Evolutionary conservation across 805 yeast species (phyloP).

Genomic region (Cyberlindnera mississippiensis): DNA sequence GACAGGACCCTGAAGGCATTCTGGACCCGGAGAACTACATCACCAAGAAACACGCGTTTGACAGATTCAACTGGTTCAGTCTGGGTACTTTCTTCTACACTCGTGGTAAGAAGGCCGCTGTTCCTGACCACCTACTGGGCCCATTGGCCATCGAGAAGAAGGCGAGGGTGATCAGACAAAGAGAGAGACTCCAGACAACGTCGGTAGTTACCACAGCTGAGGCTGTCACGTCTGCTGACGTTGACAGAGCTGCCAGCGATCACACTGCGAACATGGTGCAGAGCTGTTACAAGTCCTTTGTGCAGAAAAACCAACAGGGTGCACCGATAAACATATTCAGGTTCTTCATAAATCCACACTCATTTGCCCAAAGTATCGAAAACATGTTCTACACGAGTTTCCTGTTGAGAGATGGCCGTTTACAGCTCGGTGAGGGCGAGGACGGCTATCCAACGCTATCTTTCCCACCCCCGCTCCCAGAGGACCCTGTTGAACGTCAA

Average conservation of each 20-base stretch:
- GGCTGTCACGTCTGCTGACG: slow-evolving; percentile 47
- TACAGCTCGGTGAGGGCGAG: slow-evolving; percentile 52
- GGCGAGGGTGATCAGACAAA: slow-evolving; percentile 31
- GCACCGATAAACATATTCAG: slow-evolving; percentile 53
- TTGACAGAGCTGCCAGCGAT: slow-evolving; percentile 46
- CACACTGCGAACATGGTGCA: slow-evolving; percentile 66
- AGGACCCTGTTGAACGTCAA: slow-evolving; percentile 23
- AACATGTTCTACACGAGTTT: slow-evolving; percentile 82
- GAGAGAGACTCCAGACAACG: slow-evolving; percentile 41
- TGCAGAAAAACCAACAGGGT: slow-evolving; percentile 26
- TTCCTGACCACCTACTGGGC: slow-evolving; percentile 63
- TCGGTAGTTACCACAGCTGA: slow-evolving; percentile 48
- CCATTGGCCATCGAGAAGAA: slow-evolving; percentile 62
- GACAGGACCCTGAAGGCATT: slow-evolving; percentile 18
- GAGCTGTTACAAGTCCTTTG: slow-evolving; percentile 42
- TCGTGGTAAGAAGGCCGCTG: slow-evolving; percentile 43
- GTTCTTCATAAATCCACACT: slow-evolving; percentile 69
- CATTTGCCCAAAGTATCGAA: slow-evolving; percentile 78
- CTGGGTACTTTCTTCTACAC: slow-evolving; percentile 50
- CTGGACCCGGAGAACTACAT: slow-evolving; percentile 26
- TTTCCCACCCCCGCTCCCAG: slow-evolving; percentile 30
- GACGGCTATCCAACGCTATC: slow-evolving; percentile 41
- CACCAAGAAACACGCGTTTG: slow-evolving; percentile 33
- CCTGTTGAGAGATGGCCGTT: slow-evolving; percentile 66
- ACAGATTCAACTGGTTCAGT: slow-evolving; percentile 53